Evolutionary conservation across 2,329 filamentous ascomycete species (phyloP), one percentile per base, ranked within the genome.

Genomic region (Phyllosticta paracitricarpa): DNA sequence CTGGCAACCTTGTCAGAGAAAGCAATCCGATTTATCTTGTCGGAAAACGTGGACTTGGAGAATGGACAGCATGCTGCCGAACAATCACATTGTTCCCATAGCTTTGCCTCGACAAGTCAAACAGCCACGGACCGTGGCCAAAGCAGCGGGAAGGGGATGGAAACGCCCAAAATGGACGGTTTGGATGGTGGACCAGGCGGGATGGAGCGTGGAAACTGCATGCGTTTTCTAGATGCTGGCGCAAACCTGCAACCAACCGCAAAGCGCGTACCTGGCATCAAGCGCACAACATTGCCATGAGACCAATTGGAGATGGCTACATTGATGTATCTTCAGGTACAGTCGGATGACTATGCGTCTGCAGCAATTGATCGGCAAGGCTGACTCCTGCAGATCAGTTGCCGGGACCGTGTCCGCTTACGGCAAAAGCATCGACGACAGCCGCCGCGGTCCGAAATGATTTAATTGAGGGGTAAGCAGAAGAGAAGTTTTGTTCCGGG

Each of bases 401-500:
- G 40, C 40, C 40, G 40, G 40, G 40, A 48, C 40, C 40, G n/a
- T 48, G 4, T 48, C 40, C 40, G 40, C 40, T n/a, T 48, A 6
- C 40, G 40, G 40, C 14, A 48, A 48, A 48, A 48, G 40, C 40
- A 48, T 48, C 40, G 40, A 48, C 40, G 7, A 8, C 28, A 30
- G 28, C 28, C 28, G 28, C 28, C 4, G 9, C 14, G n/a, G 40
- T 48, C 40, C 17, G 40, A 48, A 48, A 48, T 48, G 40, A 48
- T n/a, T 30, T 2, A 60, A 56, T 19, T 35, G 30, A 56, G 58
- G 25, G 48, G 26, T n/a, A 60, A n/a, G 35, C 30, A 33, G 57
- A 54, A 59, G 58, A 60, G 55, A 60, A 54, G 30, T 59, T 26
- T 55, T 54, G 51, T 55, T 60, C 52, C 58, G 58, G 58, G 58